Evolutionary conservation across 1,284 basidiomycete species (phyloP).

Genomic region (Baeospora myosura): DNA sequence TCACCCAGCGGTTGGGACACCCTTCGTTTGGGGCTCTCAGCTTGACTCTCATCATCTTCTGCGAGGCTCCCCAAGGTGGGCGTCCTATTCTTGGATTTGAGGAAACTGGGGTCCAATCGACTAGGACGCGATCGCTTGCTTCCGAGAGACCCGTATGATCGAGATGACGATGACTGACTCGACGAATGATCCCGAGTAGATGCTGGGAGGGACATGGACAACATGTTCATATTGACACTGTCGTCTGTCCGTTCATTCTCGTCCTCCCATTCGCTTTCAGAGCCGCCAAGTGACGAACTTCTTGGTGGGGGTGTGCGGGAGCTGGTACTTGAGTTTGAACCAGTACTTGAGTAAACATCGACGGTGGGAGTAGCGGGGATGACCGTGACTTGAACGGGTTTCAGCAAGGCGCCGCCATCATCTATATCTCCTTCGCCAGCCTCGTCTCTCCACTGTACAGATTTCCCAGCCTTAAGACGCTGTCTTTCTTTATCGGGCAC

Average conservation of each 20-base stretch:
- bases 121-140: conserved; percentile 48
- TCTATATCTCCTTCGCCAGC: conserved; percentile 78
- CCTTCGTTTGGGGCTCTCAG: conserved; percentile 21
- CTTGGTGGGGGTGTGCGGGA: conserved; percentile 20
- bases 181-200: conserved; percentile 24
- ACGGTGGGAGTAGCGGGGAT: conserved; percentile 37
- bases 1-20: conserved; percentile 45
- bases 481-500: conserved; percentile 56
- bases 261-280: conserved; percentile 85
- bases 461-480: conserved; percentile 56
- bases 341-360: conserved; percentile 19
- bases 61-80: conserved; percentile 55
- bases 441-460: conserved; percentile 86
- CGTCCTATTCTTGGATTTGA: conserved; percentile 46
- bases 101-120: conserved; percentile 60
- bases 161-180: conserved; percentile 23
- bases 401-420: conserved; percentile 44
- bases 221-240: conserved; percentile 47
- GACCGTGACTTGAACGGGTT: conserved; percentile 28
- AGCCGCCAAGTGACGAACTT: conserved; percentile 43
- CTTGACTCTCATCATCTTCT: conserved; percentile 60
- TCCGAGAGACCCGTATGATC: conserved; percentile 19
- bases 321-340: conserved; percentile 15
- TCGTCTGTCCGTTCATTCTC: conserved; percentile 77
- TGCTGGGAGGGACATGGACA: conserved; percentile 29